Conservation (phyloP, 2,329 filamentous ascomycete species). For the Neopestalotiopsis rosae region DNA sequence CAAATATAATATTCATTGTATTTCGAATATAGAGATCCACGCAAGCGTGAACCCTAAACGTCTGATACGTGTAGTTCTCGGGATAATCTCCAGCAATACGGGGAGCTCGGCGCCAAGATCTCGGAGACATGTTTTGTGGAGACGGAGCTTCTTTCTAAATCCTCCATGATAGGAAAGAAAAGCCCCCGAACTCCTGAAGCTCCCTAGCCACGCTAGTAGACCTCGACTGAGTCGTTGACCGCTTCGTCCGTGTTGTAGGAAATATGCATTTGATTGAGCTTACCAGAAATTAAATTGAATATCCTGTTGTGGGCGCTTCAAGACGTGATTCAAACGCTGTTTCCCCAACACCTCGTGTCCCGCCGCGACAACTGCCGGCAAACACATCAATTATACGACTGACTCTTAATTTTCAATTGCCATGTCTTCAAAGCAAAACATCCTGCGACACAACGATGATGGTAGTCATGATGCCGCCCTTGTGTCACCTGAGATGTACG, state of each 20-base stretch:
- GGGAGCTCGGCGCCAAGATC: not conserved
- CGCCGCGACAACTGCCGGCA: too few relatives aligned
- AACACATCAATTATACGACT: too few relatives aligned
- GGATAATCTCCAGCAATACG: not conserved
- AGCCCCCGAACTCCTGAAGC: not conserved
- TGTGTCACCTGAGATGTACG: too few relatives aligned
- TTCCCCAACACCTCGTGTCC: too few relatives aligned
- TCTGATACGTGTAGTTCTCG: not conserved
- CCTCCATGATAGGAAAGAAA: not conserved
- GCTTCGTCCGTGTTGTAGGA: not conserved
- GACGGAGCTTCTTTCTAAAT: not conserved
- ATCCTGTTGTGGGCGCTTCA: too few relatives aligned
- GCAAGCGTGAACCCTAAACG: not conserved
- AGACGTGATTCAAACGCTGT: too few relatives aligned
- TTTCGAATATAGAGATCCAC: not conserved
- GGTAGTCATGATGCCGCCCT: too few relatives aligned
- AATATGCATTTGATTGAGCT: not conserved
- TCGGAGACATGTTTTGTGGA: not conserved
- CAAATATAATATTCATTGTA: not conserved
- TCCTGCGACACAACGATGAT: too few relatives aligned
- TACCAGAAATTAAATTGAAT: not conserved
- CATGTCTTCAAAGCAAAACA: too few relatives aligned
- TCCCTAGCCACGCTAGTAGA: not conserved
- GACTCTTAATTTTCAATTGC: too few relatives aligned
- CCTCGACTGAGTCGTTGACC: not conserved